Base-by-base conservation (phyloP, 148 eudicot species). In the Fagopyrum esculentum region DNA sequence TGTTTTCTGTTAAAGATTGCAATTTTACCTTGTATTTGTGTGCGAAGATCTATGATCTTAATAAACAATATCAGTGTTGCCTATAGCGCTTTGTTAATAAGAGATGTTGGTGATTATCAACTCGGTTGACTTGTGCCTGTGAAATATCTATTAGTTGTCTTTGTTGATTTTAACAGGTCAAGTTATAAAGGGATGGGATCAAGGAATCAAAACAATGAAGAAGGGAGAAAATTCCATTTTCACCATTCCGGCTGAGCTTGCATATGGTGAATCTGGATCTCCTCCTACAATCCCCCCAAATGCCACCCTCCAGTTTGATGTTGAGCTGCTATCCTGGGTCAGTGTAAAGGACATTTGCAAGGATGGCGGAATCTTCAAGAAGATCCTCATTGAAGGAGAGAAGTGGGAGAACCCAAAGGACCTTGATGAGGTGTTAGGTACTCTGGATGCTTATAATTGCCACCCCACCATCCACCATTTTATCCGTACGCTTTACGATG, bases 361-460 rank as follows among this genome's bases (percentile, higher is more conserved):
- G 81, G 99, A 95, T 82, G 99, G 97, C 75, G 99, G 99, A 12
- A 83, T 95, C 72, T 86, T 90, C 78, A 95, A 95, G 81, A 95
- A 95, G 84, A 83, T 95, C 11, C 80, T 95, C 2, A 49, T 71
- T 9, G 89, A 90, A 82, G 97, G 99, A 76, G 99, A 95, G 76
- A 90, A 90, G 72, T 95, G 99, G 99, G 97, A 95, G 76, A 95
- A 90, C 81, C 99, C 99, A 4, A 92, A 90, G 84, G 99, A 95
- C 61, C 82, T 79, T 16, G 99, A 95, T 87, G 97, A 95, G 81
- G 97, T 89, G 74, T 80, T 87, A 17, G 99, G 99, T 95, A 85
- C 75, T 77, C 51, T 40, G 45, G n/a, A 11, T 35, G 43, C 48
- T 73, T 10, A 9, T 11, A 13, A 30, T 73, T 15, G 46, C 2